Percentiles rank a stretch among this genome's conserved stretches.
Evolutionary conservation across 257 asterid species (phyloP).

Genomic region (Lavandula angustifolia): DNA sequence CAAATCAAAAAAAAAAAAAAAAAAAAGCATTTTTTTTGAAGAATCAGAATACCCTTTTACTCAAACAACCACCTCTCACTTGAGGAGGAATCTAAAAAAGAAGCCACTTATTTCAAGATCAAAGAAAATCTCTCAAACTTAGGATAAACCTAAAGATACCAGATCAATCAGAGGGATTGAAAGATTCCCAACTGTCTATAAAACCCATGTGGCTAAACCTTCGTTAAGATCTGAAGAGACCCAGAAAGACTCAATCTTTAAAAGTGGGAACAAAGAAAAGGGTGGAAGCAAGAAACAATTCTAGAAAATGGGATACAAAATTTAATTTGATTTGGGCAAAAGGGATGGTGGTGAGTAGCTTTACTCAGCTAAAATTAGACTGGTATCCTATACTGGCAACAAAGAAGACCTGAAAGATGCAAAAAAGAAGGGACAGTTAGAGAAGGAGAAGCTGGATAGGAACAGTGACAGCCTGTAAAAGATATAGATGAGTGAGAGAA

Average conservation of each 20-base stretch:
- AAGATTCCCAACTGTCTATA: too few species aligned
- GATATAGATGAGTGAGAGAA: conserved; percentile 43
- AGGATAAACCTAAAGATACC: conserved; percentile 15
- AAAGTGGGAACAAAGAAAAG: too few species aligned
- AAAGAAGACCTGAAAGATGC: conserved; percentile 33
- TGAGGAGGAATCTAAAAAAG: conserved; percentile 72
- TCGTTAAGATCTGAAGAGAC: conserved; percentile 53
- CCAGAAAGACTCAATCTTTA: not conserved
- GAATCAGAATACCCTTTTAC: conserved; percentile 77
- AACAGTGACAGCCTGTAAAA: conserved; percentile 47
- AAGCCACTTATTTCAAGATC: conserved; percentile 46
- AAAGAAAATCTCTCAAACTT: conserved; percentile 44
- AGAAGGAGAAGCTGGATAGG: conserved; percentile 35
- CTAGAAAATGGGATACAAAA: conserved; percentile 30
- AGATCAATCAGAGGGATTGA: too few species aligned
- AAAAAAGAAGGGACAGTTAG: too few species aligned
- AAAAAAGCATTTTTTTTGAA: too few species aligned
- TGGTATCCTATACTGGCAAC: conserved; percentile 31
- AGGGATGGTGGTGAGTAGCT: conserved; percentile 9
- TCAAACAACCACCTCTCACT: conserved; percentile 58
- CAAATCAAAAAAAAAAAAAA: too few species aligned
- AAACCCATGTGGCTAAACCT: too few species aligned
- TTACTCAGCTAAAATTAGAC: conserved; percentile 2
- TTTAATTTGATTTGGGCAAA: conserved; percentile 24
- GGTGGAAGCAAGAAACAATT: conserved; percentile 23